Percentiles rank a stretch among this genome's conserved stretches.
These are phyloP conservation scores for Astrothelium macrocarpum DNA, from an alignment of 495 filamentous ascomycete species.

Conservation along the genomic window DNA sequence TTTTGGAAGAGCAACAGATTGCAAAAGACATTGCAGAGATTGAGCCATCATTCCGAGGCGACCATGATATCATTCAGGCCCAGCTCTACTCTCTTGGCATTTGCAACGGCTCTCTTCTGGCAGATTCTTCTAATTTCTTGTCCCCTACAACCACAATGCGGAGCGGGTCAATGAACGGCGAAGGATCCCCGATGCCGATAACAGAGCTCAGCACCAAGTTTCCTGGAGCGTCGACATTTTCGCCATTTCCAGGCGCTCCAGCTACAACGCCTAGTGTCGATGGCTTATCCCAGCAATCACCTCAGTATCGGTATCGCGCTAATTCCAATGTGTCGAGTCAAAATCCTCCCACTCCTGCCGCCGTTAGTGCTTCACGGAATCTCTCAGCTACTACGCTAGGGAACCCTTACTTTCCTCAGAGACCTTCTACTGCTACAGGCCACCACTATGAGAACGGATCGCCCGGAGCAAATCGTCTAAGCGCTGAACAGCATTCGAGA, in stretches of 20 bases:
- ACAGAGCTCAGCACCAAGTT: slow-evolving; percentile 7
- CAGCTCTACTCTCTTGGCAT: slow-evolving; percentile 44
- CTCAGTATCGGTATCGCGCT: slow-evolving; percentile 7
- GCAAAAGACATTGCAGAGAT: slow-evolving; percentile 58
- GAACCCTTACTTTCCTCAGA: slow-evolving; percentile 10
- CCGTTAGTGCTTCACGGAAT: slow-evolving; percentile 5
- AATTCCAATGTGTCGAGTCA: slow-evolving; percentile 17
- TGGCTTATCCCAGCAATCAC: background rate
- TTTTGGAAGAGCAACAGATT: slow-evolving; percentile 55
- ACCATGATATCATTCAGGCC: slow-evolving; percentile 54
- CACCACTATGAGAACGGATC: slow-evolving; percentile 11
- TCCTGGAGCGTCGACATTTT: background rate
- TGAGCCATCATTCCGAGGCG: slow-evolving; percentile 48
- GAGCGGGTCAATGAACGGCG: slow-evolving; percentile 28
- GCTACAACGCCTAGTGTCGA: slow-evolving; percentile 2
- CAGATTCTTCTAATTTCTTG: slow-evolving; percentile 45
- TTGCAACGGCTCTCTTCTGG: slow-evolving; percentile 49
- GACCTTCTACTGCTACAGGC: slow-evolving; percentile 9
- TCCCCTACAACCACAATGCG: slow-evolving; percentile 40
- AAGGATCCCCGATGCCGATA: slow-evolving; percentile 19
- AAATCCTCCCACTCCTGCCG: slow-evolving; percentile 14
- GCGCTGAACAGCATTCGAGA: slow-evolving; percentile 6
- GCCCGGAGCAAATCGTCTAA: slow-evolving; percentile 11
- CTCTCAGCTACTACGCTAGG: slow-evolving; percentile 4
- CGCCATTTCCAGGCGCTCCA: slow-evolving; percentile 1